Conservation (phyloP, 108 stramenopile species). For the Licmophora abbreviata region DNA sequence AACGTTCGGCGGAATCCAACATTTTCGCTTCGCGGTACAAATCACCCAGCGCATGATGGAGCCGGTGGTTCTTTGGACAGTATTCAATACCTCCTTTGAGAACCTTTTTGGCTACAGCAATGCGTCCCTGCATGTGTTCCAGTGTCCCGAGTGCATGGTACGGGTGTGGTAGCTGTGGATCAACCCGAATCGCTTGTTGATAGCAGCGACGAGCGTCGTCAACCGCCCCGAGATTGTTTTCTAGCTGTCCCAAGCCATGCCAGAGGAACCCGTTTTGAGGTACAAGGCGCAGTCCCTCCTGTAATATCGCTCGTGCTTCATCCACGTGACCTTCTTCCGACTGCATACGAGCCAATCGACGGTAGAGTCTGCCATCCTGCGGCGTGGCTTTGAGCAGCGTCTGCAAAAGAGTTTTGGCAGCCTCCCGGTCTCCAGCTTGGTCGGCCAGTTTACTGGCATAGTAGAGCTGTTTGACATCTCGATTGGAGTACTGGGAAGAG, state of each 20-base stretch:
- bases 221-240: too few species aligned
- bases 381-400: slow-evolving; percentile 49
- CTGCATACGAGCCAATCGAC: slow-evolving; percentile 65
- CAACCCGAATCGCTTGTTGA: slow-evolving; percentile 39
- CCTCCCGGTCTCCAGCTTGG: slow-evolving; percentile 46
- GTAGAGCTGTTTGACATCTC: slow-evolving; percentile 61
- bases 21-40: slow-evolving; percentile 68
- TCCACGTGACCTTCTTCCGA: slow-evolving; percentile 44
- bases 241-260: slow-evolving; percentile 67
- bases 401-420: slow-evolving; percentile 33
- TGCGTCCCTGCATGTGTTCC: slow-evolving; percentile 58
- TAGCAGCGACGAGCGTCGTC: slow-evolving; percentile 23
- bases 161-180: slow-evolving; percentile 57
- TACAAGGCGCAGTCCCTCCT: slow-evolving; percentile 23
- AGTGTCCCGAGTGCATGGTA: slow-evolving; percentile 71
- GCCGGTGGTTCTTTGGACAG: slow-evolving; percentile 63
- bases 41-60: slow-evolving; percentile 78
- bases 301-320: slow-evolving; percentile 32
- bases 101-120: slow-evolving; percentile 52
- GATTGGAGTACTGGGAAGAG: slow-evolving; percentile 43
- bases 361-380: slow-evolving; percentile 56
- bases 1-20: slow-evolving; percentile 52
- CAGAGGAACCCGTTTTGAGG: slow-evolving; percentile 47
- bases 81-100: slow-evolving; percentile 49
- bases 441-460: slow-evolving; percentile 58